Percentiles rank a stretch among this genome's conserved stretches.
Evolutionary conservation across 2,329 filamentous ascomycete genomes (phyloP).

Genomic region (Calonectria leucothoes): DNA sequence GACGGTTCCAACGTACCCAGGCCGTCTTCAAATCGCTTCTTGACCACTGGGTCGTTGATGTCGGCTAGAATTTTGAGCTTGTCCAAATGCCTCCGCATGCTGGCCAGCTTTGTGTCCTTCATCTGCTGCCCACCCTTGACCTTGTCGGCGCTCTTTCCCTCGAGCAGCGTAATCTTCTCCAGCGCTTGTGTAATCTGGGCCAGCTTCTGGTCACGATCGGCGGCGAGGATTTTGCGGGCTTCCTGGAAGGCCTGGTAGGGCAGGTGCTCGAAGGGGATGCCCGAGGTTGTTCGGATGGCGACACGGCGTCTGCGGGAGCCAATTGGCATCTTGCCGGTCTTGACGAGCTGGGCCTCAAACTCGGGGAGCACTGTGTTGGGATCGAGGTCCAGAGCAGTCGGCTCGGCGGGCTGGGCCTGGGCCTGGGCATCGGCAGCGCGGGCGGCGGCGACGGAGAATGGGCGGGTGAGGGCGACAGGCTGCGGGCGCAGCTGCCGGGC

Average conservation of each 20-base stretch:
- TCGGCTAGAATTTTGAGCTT: slow-evolving; percentile 89
- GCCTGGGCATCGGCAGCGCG: slow-evolving; percentile 44
- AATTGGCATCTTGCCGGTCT: slow-evolving; percentile 76
- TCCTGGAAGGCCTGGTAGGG: slow-evolving; percentile 99
- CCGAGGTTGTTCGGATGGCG: slow-evolving; percentile 71
- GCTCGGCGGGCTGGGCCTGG: slow-evolving; percentile 30
- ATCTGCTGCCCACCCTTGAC: slow-evolving; percentile 71
- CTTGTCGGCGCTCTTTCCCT: slow-evolving; percentile 66
- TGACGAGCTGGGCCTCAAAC: slow-evolving; percentile 74
- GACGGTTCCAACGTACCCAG: slow-evolving; percentile 68
- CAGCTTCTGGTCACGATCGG: slow-evolving; percentile 86
- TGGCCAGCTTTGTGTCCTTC: slow-evolving; percentile 75
- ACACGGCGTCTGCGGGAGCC: slow-evolving; percentile 87
- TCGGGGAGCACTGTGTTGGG: slow-evolving; percentile 74
- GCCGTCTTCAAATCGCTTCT: slow-evolving; percentile 94
- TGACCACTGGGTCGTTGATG: slow-evolving; percentile 93
- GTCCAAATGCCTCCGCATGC: slow-evolving; percentile 79
- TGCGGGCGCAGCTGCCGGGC: slow-evolving; percentile 62
- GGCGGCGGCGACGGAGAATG: slow-evolving; percentile 49
- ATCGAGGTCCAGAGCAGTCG: slow-evolving; percentile 62
- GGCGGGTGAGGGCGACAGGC: slow-evolving; percentile 50
- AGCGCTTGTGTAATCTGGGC: slow-evolving; percentile 75
- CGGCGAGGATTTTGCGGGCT: slow-evolving; percentile 83
- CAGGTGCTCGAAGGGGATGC: slow-evolving; percentile 90
- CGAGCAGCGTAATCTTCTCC: slow-evolving; percentile 75